Evolutionary conservation across 1,284 basidiomycete genomes (phyloP), one percentile per base, ranked within the genome.

Genomic region (Moniliella sp.): DNA sequence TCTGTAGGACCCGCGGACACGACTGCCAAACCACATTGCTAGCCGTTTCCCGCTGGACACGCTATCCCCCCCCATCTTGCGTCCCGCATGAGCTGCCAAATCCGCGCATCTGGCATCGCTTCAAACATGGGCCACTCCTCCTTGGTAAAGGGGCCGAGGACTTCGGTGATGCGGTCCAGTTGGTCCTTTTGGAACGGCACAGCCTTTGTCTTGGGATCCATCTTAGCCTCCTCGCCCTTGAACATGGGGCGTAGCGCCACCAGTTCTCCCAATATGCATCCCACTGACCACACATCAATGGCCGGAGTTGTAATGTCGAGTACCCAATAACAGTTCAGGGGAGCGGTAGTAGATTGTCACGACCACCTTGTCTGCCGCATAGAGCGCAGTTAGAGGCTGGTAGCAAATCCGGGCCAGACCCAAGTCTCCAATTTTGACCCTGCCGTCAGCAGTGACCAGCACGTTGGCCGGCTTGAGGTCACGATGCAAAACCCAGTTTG

Each of bases 311-410:
- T 97, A 97, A 61, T 97, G 88, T 40, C 84, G 79, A 2, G 86
- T 81, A 9, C 88, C 88, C 57, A 94, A 69, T 5, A 94, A 69
- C 2, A 94, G 71, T 60, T 97, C 88, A 0, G 88, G 88, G 2
- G 84, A 82, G 28, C 88, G 76, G 54, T 97, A 97, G 88, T 88
- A 97, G 48, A 97, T 94, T 0, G 91, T 97, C 2, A 99, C 91
- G 19, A 99, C 91, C 8, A 99, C 86, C 60, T 94, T 94, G 65
- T 97, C 88, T 13, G 59, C 80, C 74, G 58, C 58, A 48, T 64
- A 66, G 1, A 91, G 66, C 0, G 79, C 75, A 50, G 84, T 79
- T 0, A 91, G 66, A 2, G 84, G 84, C 34, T 78, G 72, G 43
- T 78, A 73, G 32, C 77, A 75, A 4, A 94, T 67, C 23, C 91